Percentiles rank a stretch among this genome's conserved stretches.
These are phyloP conservation scores for Lachnellula subtilissima DNA, from an alignment of 2,329 filamentous ascomycete genomes.

Conservation along the genomic window DNA sequence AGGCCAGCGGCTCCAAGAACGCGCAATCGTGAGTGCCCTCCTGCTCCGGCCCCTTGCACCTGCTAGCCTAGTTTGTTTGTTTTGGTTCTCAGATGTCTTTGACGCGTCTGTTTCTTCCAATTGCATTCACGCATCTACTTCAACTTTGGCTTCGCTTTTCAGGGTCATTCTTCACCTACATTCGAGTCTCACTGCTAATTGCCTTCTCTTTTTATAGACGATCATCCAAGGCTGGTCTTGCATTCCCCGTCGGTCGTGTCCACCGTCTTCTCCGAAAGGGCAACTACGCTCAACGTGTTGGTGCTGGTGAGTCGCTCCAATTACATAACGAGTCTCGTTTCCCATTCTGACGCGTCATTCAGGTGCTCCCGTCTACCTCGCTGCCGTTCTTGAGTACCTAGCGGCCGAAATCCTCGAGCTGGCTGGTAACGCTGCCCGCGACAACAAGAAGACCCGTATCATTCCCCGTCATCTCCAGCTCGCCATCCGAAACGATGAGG, in stretches of 20 bases:
- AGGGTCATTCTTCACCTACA: background rate
- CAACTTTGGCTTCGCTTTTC: slow-evolving; percentile 14
- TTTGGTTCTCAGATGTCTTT: slow-evolving; percentile 13
- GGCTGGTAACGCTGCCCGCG: slow-evolving; percentile 95
- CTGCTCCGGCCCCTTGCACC: background rate
- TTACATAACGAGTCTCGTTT: slow-evolving; percentile 3
- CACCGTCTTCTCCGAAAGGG: slow-evolving; percentile 98
- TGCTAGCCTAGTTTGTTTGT: slow-evolving; percentile 12
- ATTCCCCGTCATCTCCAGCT: slow-evolving; percentile 98
- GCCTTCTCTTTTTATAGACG: slow-evolving; percentile 55
- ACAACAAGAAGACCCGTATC: slow-evolving; percentile 99
- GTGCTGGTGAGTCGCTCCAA: slow-evolving; percentile 63
- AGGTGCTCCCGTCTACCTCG: slow-evolving; percentile 91
- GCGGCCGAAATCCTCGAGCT: slow-evolving; percentile 98
- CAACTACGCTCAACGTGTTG: slow-evolving; percentile 99
- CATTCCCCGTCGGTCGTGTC: slow-evolving; percentile 98
- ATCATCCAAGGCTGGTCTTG: slow-evolving; percentile 98
- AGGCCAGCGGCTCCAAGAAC: slow-evolving; percentile 96
- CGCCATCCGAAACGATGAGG: slow-evolving; percentile 98
- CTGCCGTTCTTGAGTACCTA: slow-evolving; percentile 96
- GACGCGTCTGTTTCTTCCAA: slow-evolving; percentile 37
- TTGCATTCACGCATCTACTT: slow-evolving; percentile 2
- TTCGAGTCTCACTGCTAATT: slow-evolving; percentile 35
- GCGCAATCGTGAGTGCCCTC: slow-evolving; percentile 86
- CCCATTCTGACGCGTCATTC: slow-evolving; percentile 26